Evolutionary conservation across 129 eudicot genomes (phyloP).

Genomic region (Erigeron canadensis): DNA sequence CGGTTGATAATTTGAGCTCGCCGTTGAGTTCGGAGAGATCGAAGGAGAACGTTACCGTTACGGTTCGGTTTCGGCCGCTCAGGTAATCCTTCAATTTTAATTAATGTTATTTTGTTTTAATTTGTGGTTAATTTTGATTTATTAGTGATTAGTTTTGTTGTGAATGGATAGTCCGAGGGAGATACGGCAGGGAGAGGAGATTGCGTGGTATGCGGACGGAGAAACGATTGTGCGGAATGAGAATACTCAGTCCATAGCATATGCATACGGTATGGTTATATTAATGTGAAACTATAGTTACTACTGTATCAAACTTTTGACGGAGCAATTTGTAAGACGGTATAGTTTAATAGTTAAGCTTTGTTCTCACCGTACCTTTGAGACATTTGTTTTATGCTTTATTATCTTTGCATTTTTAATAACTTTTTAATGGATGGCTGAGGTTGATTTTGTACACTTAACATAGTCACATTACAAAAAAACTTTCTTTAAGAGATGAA

Average conservation of each 20-base stretch:
- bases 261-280: conserved; percentile 82
- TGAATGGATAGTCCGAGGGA: conserved; percentile 73
- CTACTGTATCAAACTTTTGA: not conserved
- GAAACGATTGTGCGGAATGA: conserved; percentile 89
- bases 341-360: conserved; percentile 7
- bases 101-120: not conserved
- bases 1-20: conserved; percentile 51
- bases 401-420: conserved; percentile 13
- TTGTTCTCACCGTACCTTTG: conserved; percentile 1
- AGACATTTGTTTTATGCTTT: not conserved
- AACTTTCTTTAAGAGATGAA: conserved; percentile 13
- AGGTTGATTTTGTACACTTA: conserved; percentile 11
- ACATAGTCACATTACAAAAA: conserved; percentile 2
- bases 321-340: conserved; percentile 1
- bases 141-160: conserved; percentile 11
- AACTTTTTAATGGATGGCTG: not conserved
- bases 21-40: conserved; percentile 60
- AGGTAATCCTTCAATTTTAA: conserved; percentile 44
- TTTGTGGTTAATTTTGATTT: conserved; percentile 4
- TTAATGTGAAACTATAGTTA: conserved; percentile 12
- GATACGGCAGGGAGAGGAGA: conserved; percentile 95
- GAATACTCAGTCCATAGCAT: conserved; percentile 73
- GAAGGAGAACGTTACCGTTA: conserved; percentile 93
- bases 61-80: conserved; percentile 96
- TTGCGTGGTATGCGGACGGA: conserved; percentile 99